phyloP scores from a whole-genome alignment of 768 basidiomycete species.

The Coprinopsis sp. region DNA sequence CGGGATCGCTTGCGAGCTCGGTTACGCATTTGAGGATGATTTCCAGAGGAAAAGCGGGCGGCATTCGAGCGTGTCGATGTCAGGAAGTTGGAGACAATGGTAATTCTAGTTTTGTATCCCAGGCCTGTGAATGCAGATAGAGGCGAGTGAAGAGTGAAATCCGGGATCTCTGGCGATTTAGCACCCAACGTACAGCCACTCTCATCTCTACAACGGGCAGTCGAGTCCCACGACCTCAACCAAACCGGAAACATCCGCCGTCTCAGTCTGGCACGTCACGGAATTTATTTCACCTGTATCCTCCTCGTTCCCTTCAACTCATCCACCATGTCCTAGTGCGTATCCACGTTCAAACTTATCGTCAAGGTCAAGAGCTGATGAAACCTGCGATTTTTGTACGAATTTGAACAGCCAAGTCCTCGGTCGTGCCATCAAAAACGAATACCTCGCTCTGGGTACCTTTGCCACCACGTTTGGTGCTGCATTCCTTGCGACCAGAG shows the following conservation, averaged over 20 bases:
- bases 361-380: background rate
- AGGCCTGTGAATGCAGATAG: too few species aligned
- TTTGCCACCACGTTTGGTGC: constrained; percentile 53
- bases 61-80: too few species aligned
- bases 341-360: background rate
- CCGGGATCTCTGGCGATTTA: too few species aligned
- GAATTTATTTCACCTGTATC: background rate
- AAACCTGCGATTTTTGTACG: too few species aligned
- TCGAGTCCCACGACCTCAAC: constrained; percentile 3
- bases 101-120: too few species aligned
- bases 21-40: too few species aligned
- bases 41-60: too few species aligned
- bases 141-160: too few species aligned
- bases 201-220: too few species aligned
- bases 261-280: constrained; percentile 3
- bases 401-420: constrained; percentile 57
- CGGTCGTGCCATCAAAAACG: constrained; percentile 77
- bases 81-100: too few species aligned
- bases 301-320: constrained; percentile 6
- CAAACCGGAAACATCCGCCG: constrained; percentile 9
- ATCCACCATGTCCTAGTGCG: constrained; percentile 16
- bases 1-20: too few species aligned
- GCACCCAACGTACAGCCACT: too few species aligned
- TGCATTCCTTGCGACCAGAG: constrained; percentile 48
- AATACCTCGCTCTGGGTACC: constrained; percentile 71